phyloP scores from a whole-genome alignment of 805 yeast species.

The Pichia exigua region DNA sequence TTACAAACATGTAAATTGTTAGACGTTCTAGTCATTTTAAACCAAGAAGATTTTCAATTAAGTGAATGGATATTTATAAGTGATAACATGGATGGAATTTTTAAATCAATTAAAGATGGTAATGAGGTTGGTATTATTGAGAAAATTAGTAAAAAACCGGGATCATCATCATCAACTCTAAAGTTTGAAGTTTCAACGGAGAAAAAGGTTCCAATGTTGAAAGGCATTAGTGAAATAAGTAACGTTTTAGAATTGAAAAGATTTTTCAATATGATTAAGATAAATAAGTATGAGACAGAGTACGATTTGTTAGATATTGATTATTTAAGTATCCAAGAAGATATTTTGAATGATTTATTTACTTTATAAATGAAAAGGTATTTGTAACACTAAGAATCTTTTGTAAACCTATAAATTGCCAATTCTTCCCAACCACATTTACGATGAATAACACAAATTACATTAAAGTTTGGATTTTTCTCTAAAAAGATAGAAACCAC shows the following conservation, averaged over 20 bases:
- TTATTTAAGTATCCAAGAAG: conserved; percentile 41
- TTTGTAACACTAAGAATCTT: conserved; percentile 12
- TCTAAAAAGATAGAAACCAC: conserved; percentile 43
- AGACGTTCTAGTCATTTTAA: conserved; percentile 62
- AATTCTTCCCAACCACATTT: conserved; percentile 97
- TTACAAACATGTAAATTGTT: conserved; percentile 68
- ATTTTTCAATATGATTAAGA: conserved; percentile 60
- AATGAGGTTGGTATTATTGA: conserved; percentile 30
- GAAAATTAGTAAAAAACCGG: conserved; percentile 17
- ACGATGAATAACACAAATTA: conserved; percentile 47
- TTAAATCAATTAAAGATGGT: conserved; percentile 10
- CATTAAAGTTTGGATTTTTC: conserved; percentile 38
- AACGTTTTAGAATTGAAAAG: conserved; percentile 43
- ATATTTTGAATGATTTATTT: conserved; percentile 53
- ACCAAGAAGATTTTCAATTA: conserved; percentile 68
- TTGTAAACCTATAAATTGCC: conserved; percentile 57
- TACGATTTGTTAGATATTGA: conserved; percentile 44
- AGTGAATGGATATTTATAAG: conserved; percentile 82
- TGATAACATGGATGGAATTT: conserved; percentile 37
- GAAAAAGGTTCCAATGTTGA: conserved; percentile 37
- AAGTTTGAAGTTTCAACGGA: conserved; percentile 9
- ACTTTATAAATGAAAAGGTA: not conserved
- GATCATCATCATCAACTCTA: conserved; percentile 6
- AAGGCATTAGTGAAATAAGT: conserved; percentile 33
- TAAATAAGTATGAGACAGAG: conserved; percentile 56